These are phyloP conservation scores for Artemisia tridentata DNA, from an alignment of 129 eudicot genomes.

Conservation along the genomic window DNA sequence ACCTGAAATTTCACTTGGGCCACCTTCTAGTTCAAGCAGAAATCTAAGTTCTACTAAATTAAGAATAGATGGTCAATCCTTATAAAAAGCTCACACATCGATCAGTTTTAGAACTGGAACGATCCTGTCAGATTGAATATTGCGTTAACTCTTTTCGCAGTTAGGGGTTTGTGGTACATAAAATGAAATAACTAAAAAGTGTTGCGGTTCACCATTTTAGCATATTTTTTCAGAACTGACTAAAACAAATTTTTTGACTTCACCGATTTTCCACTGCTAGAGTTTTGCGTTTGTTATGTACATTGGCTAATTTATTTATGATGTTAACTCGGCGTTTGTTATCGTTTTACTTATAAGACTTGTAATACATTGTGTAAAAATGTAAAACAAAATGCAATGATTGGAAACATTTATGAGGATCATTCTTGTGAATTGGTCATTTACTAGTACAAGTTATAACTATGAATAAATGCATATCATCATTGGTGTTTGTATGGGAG, in stretches of 20 bases:
- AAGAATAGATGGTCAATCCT: not conserved
- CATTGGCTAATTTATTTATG: no score
- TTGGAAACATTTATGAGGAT: constrained; percentile 27
- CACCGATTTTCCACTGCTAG: no score
- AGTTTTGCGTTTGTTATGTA: no score
- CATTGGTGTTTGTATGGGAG: constrained; percentile 21
- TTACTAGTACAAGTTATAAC: constrained; percentile 22
- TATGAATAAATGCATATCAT: constrained; percentile 28
- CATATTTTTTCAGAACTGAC: no score
- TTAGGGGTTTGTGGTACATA: no score
- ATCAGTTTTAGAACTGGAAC: not conserved
- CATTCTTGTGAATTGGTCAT: constrained; percentile 10
- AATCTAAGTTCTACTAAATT: not conserved
- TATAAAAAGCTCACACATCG: no score
- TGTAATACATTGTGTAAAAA: no score
- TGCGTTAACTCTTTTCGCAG: not conserved
- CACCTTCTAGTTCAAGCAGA: not conserved
- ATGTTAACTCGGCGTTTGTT: no score
- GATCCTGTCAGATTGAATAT: not conserved
- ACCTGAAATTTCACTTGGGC: not conserved
- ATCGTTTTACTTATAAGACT: no score
- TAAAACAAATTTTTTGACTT: no score
- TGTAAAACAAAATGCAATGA: constrained; percentile 15
- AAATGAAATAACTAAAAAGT: no score
- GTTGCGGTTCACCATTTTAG: no score